Conservation (phyloP, 2,329 filamentous ascomycete species). For the Neonectria sp. region DNA sequence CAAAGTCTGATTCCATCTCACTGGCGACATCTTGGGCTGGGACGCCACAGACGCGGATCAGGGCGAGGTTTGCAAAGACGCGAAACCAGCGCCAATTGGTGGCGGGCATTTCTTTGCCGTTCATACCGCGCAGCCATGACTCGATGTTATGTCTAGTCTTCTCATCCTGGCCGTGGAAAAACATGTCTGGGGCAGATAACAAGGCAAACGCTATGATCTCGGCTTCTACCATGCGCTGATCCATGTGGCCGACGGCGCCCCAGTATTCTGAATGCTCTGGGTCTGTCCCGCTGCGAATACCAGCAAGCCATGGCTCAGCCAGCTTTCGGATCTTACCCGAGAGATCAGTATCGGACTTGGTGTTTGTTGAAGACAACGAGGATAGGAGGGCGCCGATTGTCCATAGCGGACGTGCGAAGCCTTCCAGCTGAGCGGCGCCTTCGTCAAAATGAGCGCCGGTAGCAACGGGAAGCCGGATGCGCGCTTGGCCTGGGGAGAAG, state of each 20-base stretch:
- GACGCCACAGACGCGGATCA: constrained; percentile 58
- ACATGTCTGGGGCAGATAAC: constrained; percentile 56
- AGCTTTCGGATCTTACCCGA: constrained; percentile 26
- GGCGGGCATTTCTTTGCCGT: constrained; percentile 60
- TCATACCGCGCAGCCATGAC: constrained; percentile 59
- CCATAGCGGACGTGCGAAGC: constrained; percentile 59
- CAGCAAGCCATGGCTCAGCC: constrained; percentile 49
- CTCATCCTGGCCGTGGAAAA: constrained; percentile 45
- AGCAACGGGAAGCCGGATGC: constrained; percentile 54
- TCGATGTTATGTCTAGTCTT: constrained; percentile 53
- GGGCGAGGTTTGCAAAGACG: constrained; percentile 64
- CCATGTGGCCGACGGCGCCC: constrained; percentile 60
- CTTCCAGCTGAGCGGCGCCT: constrained; percentile 61
- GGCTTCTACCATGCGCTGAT: constrained; percentile 70
- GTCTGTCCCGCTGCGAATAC: constrained; percentile 53
- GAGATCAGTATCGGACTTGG: neutral
- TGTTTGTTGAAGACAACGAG: constrained; percentile 22
- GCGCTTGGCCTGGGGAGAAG: constrained; percentile 40
- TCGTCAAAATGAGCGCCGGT: constrained; percentile 62
- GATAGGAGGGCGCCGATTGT: constrained; percentile 59
- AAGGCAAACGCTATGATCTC: constrained; percentile 66
- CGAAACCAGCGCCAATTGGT: constrained; percentile 70
- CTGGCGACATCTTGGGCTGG: constrained; percentile 51
- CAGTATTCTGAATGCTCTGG: constrained; percentile 59
- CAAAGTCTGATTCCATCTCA: constrained; percentile 59